phyloP scores from a whole-genome alignment of 345 rosid genomes.

The Euphorbia peplus region DNA sequence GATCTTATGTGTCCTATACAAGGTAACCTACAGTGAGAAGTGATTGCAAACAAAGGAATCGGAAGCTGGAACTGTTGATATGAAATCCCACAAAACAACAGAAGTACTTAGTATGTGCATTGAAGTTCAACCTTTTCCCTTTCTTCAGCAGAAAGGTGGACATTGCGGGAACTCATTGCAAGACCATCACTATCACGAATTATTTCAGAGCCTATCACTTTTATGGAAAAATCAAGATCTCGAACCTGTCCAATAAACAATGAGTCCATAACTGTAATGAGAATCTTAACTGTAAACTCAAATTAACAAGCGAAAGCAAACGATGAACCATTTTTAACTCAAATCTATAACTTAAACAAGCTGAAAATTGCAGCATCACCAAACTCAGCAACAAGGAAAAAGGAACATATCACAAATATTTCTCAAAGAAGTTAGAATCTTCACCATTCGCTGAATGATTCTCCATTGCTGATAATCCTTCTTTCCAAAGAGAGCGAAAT shows the following conservation, averaged over 20 bases:
- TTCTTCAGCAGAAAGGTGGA: conserved; percentile 61
- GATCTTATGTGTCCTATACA: neutral
- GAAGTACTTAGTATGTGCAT: neutral
- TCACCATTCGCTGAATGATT: conserved; percentile 64
- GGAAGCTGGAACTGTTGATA: neutral
- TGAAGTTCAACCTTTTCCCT: conserved; percentile 47
- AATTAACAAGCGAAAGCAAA: neutral
- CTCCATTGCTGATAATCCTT: conserved; percentile 91
- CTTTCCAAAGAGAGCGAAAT: conserved; percentile 72
- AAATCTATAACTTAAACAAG: neutral
- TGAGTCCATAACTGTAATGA: neutral
- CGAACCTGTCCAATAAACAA: conserved; percentile 49
- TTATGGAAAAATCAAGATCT: conserved; percentile 75
- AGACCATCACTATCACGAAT: conserved; percentile 74
- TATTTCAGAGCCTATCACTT: conserved; percentile 67
- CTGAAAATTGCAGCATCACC: neutral
- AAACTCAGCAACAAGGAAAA: neutral
- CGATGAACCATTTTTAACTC: neutral
- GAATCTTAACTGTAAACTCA: neutral
- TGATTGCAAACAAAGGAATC: neutral
- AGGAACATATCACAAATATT: neutral
- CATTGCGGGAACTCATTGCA: conserved; percentile 88
- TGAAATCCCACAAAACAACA: neutral
- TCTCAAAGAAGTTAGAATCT: neutral
- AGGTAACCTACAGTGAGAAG: too few relatives aligned